Percentiles rank a stretch among this genome's conserved stretches.
These are phyloP conservation scores for Sclerotinia minor DNA, from an alignment of 2,329 filamentous ascomycete genomes.

Conservation along the genomic window DNA sequence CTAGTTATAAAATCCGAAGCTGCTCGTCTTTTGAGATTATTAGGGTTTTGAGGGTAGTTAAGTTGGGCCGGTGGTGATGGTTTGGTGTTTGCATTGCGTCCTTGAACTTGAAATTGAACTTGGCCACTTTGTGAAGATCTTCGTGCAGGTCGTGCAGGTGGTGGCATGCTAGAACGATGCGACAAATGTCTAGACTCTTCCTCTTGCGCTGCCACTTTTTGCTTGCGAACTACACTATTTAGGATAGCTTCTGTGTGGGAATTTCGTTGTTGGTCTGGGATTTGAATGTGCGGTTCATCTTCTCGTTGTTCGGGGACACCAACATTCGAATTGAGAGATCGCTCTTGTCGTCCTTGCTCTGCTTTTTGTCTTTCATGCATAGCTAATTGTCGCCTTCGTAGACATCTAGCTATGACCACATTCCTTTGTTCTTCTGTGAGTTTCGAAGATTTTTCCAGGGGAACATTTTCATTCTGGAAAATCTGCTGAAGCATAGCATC, in stretches of 20 bases:
- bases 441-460: not conserved
- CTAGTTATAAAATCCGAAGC: not conserved
- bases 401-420: not conserved
- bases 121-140: not conserved
- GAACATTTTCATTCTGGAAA: not conserved
- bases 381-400: not conserved
- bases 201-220: not conserved
- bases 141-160: not conserved
- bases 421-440: not conserved
- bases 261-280: not conserved
- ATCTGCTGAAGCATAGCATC: slow-evolving; percentile 7
- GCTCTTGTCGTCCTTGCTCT: not conserved
- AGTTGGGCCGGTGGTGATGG: not conserved
- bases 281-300: too few relatives aligned
- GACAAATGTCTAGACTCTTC: not conserved
- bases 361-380: not conserved
- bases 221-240: not conserved
- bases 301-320: not conserved
- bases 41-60: not conserved
- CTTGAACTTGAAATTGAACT: not conserved
- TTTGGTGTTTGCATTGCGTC: not conserved
- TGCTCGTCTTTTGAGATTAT: not conserved
- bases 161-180: not conserved
- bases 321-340: not conserved
- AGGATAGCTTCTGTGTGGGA: not conserved